Base-by-base conservation (phyloP, 1,139 yeast genomes). In the Trichomonascaceae sp. region DNA sequence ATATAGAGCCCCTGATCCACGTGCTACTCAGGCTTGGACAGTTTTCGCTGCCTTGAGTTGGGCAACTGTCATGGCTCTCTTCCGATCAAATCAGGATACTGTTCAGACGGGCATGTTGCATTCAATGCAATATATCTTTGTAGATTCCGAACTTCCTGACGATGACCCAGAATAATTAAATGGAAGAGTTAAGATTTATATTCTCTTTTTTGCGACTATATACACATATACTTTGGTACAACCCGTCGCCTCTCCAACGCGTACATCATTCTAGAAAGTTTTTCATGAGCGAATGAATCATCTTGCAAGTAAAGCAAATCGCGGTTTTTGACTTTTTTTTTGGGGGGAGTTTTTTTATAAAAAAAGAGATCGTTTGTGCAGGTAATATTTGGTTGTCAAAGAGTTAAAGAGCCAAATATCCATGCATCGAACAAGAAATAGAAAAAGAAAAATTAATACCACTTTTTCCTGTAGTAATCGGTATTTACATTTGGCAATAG, bases 51-150 rank as follows among this genome's bases (percentile, higher is more conserved):
- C 85, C n/a, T 58, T 82, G 7, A 76, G 84, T 9, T 87, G 95
- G 95, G 95, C 84, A 0, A 67, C 80, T 51, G 88, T 86, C 50
- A 85, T 87, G 93, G 76, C 80, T 62, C 74, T 87, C 53, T 86
- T 84, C 69, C 79, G 84, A 58, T 74, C 74, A 58, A 85, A 85
- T 59, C 85, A 87, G 7, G 77, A 77, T 52, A 78, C 79, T 62
- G 74, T 87, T 54, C 93, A 86, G 64, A 76, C 80, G 55, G 81
- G 88, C 4, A 74, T 87, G 75, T 77, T 85, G 61, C 83, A 81
- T 60, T 81, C 87, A 53, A 83, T 87, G 88, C 81, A 83, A 52
- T 85, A 82, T 64, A 80, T 86, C 47, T 86, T 86, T 63, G 85
- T 84, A 20, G 78, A 75, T 55, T 63, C 70, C 27, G 70, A 71